Evolutionary conservation across 108 stramenopile species (phyloP).

Genomic region (Cylindrotheca fusiformis): DNA sequence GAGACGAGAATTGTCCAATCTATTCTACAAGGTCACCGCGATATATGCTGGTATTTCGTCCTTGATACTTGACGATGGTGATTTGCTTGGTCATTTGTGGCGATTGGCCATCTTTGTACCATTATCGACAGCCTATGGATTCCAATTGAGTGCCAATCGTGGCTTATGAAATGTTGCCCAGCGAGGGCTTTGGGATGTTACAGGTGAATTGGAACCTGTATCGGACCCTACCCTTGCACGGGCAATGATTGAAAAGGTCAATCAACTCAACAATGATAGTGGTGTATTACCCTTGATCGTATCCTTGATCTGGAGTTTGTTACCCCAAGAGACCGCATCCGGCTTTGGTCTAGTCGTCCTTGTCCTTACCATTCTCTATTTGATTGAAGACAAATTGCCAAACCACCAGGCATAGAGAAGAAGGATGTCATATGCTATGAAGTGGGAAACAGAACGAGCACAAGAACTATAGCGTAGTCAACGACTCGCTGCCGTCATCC

Average conservation of each 20-base stretch:
- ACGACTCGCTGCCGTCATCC: too few species aligned
- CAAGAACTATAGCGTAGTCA: too few species aligned
- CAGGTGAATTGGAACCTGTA: neutral
- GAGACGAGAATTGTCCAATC: neutral
- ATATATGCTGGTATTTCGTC: neutral
- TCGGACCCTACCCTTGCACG: neutral
- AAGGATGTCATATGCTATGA: too few species aligned
- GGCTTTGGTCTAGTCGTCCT: neutral
- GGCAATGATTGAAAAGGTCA: neutral
- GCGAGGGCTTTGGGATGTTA: neutral
- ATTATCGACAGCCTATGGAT: neutral
- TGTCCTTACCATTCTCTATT: neutral
- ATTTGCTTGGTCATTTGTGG: neutral
- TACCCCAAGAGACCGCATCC: neutral
- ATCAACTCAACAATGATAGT: neutral
- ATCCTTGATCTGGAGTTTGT: neutral
- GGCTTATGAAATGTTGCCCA: neutral
- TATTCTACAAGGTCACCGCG: neutral
- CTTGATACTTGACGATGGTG: neutral
- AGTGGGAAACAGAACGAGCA: too few species aligned
- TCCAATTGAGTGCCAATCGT: neutral
- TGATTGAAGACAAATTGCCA: neutral
- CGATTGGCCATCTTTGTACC: neutral
- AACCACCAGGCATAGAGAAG: too few species aligned
- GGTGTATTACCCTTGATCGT: neutral